Evolutionary conservation across 805 yeast genomes (phyloP).

Genomic region (Myxozyma udenii): DNA sequence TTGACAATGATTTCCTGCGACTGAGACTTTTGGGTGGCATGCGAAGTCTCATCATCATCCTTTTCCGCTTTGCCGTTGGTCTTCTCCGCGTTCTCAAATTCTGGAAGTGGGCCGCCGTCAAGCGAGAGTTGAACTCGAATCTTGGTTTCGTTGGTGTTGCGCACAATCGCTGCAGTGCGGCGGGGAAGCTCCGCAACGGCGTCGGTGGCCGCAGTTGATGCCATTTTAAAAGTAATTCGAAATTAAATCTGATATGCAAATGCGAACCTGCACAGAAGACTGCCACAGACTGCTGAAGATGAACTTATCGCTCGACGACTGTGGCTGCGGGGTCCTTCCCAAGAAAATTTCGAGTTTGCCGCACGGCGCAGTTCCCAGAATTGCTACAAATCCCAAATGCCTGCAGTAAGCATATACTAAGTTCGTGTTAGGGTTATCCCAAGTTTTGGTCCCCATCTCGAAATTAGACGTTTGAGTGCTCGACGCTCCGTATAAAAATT

Average conservation of each 20-base stretch:
- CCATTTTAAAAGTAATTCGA: background rate
- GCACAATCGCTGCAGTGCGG: conserved; percentile 46
- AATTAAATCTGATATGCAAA: background rate
- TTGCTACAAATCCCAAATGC: too few relatives aligned
- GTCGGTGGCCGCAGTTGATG: background rate
- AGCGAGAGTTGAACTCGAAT: conserved; percentile 79
- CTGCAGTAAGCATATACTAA: too few relatives aligned
- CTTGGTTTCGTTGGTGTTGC: conserved; percentile 90
- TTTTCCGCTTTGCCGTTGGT: conserved; percentile 37
- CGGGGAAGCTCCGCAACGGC: conserved; percentile 1
- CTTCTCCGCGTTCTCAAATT: conserved; percentile 6
- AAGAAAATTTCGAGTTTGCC: too few relatives aligned
- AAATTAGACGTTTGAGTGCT: too few relatives aligned
- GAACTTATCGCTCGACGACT: too few relatives aligned
- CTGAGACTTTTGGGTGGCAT: conserved; percentile 67
- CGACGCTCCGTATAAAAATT: too few relatives aligned
- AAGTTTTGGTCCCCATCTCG: too few relatives aligned
- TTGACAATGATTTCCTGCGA: conserved; percentile 75
- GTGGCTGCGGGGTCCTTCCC: too few relatives aligned
- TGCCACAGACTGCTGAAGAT: too few relatives aligned
- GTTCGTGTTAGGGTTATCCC: too few relatives aligned
- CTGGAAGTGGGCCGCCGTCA: conserved; percentile 71
- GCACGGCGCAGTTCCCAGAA: too few relatives aligned
- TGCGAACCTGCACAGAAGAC: background rate
- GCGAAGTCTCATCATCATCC: conserved; percentile 32